A percentile compares a stretch with the other conserved stretches of the same genome.
Conservation (phyloP, 306 rosid genomes). For the Cicer arietinum region DNA sequence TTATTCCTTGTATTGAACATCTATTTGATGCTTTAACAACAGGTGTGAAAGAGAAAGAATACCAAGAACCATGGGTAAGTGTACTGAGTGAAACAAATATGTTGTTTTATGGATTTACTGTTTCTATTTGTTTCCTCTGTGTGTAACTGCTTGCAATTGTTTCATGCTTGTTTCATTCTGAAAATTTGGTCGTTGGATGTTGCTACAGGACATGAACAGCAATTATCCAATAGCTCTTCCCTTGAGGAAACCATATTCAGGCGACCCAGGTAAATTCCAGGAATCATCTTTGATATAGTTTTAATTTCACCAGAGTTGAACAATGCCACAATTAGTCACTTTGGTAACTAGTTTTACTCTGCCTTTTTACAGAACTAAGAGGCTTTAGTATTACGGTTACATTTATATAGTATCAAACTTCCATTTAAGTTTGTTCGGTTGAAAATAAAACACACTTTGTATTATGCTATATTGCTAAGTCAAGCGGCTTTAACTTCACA, state of each 20-base stretch:
- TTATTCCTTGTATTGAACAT: constrained; percentile 30
- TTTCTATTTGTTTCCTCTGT: not conserved
- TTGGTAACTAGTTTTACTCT: constrained; percentile 20
- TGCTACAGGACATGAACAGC: constrained; percentile 69
- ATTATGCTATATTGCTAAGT: constrained; percentile 18
- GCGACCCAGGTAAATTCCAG: constrained; percentile 75
- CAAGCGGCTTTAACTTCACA: constrained; percentile 20
- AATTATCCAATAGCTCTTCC: constrained; percentile 78
- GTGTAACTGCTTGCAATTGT: constrained; percentile 30
- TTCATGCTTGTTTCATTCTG: constrained; percentile 35
- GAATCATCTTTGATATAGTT: constrained; percentile 24
- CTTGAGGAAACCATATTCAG: constrained; percentile 76
- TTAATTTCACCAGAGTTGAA: not conserved
- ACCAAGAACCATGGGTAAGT: constrained; percentile 82
- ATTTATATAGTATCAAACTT: constrained; percentile 14
- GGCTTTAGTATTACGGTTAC: constrained; percentile 9
- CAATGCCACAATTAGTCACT: not conserved
- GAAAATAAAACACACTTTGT: constrained; percentile 4
- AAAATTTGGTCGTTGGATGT: constrained; percentile 44
- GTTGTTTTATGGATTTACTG: constrained; percentile 22
- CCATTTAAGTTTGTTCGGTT: constrained; percentile 9
- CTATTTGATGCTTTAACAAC: constrained; percentile 43
- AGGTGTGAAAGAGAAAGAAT: constrained; percentile 61
- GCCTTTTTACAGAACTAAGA: not conserved
- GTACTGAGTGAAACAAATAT: constrained; percentile 27